Base-by-base conservation (phyloP, 148 eudicot genomes). In the Cornus kousa region DNA sequence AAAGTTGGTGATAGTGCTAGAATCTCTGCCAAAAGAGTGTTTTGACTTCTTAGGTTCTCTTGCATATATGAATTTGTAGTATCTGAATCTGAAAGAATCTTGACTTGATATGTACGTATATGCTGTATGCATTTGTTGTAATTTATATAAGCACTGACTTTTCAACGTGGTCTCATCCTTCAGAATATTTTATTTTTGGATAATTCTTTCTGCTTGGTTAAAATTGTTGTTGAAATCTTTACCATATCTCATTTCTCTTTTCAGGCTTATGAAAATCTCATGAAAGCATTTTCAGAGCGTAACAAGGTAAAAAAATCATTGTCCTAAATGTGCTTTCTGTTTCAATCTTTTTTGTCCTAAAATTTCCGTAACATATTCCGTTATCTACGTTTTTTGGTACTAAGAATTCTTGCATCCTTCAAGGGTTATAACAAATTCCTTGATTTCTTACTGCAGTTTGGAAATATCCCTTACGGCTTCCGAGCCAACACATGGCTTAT, bases 401-500 rank as follows among this genome's bases (percentile, higher is more conserved):
- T 48, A 16, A 16, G 39, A 32, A 19, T 37, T 14, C 28, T 22
- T 28, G 50, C 33, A 67, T 72, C 64, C 16, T 11, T 22, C 65
- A 59, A 40, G 60, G 11, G 3, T 23, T 66, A 60, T 70, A 74
- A 77, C 22, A 72, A 79, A 60, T 76, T 70, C 11, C 67, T 72
- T 68, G 14, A 55, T 74, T 9, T 81, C 78, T 66, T 40, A 46
- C 64, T 88, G 87, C 90, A 97, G 99, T 97, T 97, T 87, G 99
- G 99, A 8, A 97, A 97, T 88, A 93, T 97, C 32, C 99, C 99
- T 4, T 97, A 82, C 83, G 99, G 99, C 66, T 97, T 94, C 88
- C 86, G 97, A 89, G 96, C 99, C 85, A 97, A 97, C 87, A 94
- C 99, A 64, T 97, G 99, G 99, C 96, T 97, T 68, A 90, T 92